Base-by-base conservation (phyloP, 1,284 basidiomycete species). In the Cryptococcus sp. region DNA sequence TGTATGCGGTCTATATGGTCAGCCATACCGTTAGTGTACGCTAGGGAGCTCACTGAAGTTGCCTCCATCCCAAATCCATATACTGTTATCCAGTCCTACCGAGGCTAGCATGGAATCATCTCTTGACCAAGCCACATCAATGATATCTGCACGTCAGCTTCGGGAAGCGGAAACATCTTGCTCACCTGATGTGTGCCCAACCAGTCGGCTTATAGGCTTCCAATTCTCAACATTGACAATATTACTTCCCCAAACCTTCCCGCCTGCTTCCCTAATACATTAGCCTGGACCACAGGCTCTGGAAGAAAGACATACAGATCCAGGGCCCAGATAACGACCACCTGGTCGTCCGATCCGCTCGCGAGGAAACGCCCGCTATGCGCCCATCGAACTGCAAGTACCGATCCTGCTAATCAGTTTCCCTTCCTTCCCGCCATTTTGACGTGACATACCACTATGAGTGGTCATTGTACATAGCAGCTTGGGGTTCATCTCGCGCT, bases 221-320 rank as follows among this genome's bases (percentile, higher is more conserved):
- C 94, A 98, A 32, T 87, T 89, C 75, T 98, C 96, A n/a, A 97
- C 82, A 69, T 94, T 96, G 56, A 91, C 82, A 68, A 94, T 91
- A 62, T 91, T 88, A 21, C 88, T 86, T 2, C 92, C 91, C 83
- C 89, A 96, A 2, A 92, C 84, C 69, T 87, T 87, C 16, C 91
- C 89, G 49, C 83, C 83, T 23, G 87, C 85, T 37, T 81, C 80
- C 22, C 88, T 91, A 60, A 7, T 4, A 16, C 50, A 34, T 42
- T 18, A 60, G 53, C 45, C 34, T n/a, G 5, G 21, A 25, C 31
- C 18, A 37, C 34, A n/a, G 23, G 18, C 45, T 18, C 37, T 21
- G 11, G 4, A 28, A 5, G 28, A 11, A 24, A 46, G 32, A 82
- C 88, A 76, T 69, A 93, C 89, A 88, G 88, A 72, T 98, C 93